Percentiles rank a stretch among this genome's conserved stretches.
Conservation (phyloP, 441 rosid genomes). For the Pelargonium cotyledonis region DNA sequence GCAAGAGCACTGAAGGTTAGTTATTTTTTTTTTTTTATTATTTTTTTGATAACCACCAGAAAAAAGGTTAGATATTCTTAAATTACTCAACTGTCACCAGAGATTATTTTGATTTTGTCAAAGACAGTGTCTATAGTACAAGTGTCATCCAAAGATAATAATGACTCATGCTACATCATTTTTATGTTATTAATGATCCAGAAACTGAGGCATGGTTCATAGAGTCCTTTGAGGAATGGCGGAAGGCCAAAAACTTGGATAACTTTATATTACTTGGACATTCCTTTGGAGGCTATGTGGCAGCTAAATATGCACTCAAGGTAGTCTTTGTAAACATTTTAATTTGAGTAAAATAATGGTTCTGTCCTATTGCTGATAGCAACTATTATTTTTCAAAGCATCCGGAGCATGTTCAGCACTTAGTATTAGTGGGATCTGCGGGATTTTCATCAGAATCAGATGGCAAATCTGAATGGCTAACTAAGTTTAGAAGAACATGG, state of each 20-base stretch:
- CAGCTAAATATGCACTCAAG: slow-evolving; percentile 93
- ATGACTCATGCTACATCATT: background rate
- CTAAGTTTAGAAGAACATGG: slow-evolving; percentile 75
- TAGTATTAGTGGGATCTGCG: slow-evolving; percentile 89
- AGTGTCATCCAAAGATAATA: background rate
- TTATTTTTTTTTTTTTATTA: no score
- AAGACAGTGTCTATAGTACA: background rate
- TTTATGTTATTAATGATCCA: slow-evolving; percentile 29
- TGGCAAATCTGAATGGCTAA: slow-evolving; percentile 53
- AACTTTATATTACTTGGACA: slow-evolving; percentile 91
- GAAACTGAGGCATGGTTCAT: slow-evolving; percentile 99
- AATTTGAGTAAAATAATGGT: background rate
- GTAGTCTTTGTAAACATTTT: slow-evolving; percentile 30
- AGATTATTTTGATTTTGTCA: slow-evolving; percentile 3
- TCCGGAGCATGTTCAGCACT: slow-evolving; percentile 92
- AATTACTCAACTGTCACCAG: background rate
- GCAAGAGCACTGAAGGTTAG: slow-evolving; percentile 95
- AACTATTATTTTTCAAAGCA: slow-evolving; percentile 44
- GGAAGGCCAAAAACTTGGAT: slow-evolving; percentile 72
- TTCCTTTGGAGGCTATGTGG: slow-evolving; percentile 98
- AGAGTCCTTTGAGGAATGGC: slow-evolving; percentile 97
- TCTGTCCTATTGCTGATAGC: slow-evolving; percentile 23
- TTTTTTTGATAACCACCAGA: no score
- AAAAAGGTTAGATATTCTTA: slow-evolving; percentile 50
- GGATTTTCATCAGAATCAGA: slow-evolving; percentile 81